Evolutionary conservation across 163 green algal species (phyloP).

Genomic region (Volvox carteri): DNA sequence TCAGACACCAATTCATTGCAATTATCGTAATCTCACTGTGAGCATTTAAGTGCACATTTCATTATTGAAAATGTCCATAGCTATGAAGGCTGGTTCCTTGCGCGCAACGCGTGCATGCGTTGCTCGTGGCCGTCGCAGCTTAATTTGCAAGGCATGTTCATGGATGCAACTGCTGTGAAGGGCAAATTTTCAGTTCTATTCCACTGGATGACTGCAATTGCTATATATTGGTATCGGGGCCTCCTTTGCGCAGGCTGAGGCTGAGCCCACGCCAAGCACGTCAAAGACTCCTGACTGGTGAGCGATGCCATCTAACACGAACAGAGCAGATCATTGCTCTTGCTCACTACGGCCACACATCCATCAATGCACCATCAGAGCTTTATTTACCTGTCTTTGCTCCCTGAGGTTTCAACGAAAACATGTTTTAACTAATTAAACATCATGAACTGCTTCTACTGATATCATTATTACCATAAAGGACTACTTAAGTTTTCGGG

Average conservation of each 20-base stretch:
- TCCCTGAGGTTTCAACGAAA: no score
- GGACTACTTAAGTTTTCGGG: no score
- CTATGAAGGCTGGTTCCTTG: constrained; percentile 1
- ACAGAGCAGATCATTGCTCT: background rate
- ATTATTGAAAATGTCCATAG: constrained; percentile 9
- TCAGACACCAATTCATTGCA: no score
- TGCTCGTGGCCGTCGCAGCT: background rate
- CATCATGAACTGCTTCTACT: background rate
- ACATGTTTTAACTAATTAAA: no score
- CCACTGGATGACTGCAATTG: background rate
- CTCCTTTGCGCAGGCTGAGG: constrained; percentile 1
- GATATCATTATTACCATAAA: background rate
- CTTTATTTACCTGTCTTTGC: background rate
- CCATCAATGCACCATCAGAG: background rate
- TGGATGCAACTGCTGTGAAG: background rate
- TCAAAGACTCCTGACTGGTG: constrained; percentile 44
- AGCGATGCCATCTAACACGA: background rate
- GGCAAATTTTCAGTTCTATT: background rate
- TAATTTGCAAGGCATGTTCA: constrained; percentile 21
- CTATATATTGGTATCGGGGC: background rate
- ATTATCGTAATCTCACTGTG: no score
- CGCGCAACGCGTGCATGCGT: background rate
- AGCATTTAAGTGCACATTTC: no score
- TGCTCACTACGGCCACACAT: background rate
- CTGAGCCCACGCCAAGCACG: background rate